Evolutionary conservation across 306 rosid species (phyloP), one percentile per base, ranked within the genome.

Genomic region (Castanospermum australe): DNA sequence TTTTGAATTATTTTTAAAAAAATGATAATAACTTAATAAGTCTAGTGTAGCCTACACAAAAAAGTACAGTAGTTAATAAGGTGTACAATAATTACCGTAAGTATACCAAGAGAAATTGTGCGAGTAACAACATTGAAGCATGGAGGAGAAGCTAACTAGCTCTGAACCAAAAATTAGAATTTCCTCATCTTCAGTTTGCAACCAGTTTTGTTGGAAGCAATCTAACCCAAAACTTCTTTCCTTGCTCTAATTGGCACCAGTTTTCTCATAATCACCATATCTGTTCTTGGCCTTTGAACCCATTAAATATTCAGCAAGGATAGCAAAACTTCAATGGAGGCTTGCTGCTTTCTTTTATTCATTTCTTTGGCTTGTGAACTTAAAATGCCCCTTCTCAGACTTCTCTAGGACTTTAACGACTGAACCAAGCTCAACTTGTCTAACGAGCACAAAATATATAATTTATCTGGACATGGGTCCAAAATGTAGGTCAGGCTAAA

Each of bases 401-500:
- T 30, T 59, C 28, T 24, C 20, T 5, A 20, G 18, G 22, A 47
- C 15, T 28, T 3, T 56, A 25, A 62, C 74, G 69, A 21, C 13
- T 51, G 36, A 47, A 67, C 48, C 48, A 67, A 30, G 48, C 41
- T 75, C 30, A 80, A 75, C 17, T 55, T 51, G 78, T 75, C 63
- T 55, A 66, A 69, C 35, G 14, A 33, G 35, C 12, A 24, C 54
- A 51, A 60, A 11, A 80, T 41, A 75, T 50, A 74, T 62, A 74
- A 59, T 32, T 45, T 38, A 75, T 62, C 44, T 24, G 6, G 48
- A 70, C 22, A 66, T 14, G 5, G 54, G 79, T 71, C 25, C 21
- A 55, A 55, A 86, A 85, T 4, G 51, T 39, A 36, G 91, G 87
- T 45, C 76, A 17, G 83, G 87, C 92, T 77, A 71, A 71, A 52